Percentiles rank a stretch among this genome's conserved stretches.
These are phyloP conservation scores for Pichia sporocuriosa DNA, from an alignment of 805 yeast species.

Conservation along the genomic window DNA sequence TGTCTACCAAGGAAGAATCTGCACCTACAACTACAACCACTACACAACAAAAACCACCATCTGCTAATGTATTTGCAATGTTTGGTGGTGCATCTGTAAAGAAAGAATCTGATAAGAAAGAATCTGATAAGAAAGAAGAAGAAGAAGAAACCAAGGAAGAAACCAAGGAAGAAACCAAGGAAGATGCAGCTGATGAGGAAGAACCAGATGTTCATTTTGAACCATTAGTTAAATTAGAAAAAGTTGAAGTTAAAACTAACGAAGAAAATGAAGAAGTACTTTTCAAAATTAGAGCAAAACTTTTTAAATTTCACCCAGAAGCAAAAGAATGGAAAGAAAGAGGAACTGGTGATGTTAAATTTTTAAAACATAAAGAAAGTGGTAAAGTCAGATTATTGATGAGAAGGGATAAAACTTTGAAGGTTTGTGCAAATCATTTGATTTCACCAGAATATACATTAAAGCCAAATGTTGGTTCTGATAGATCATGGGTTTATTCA, in stretches of 20 bases:
- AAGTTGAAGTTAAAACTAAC: constrained; percentile 93
- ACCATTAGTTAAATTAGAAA: constrained; percentile 90
- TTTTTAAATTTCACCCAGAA: constrained; percentile 79
- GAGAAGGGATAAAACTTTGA: constrained; percentile 99
- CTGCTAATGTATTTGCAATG: constrained; percentile 85
- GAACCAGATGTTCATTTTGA: constrained; percentile 89
- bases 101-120: constrained; percentile 14
- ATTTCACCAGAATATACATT: constrained; percentile 75
- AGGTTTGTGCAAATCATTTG: constrained; percentile 96
- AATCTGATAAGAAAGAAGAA: constrained; percentile 25
- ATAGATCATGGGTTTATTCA: constrained; percentile 96
- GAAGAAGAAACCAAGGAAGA: constrained; percentile 32
- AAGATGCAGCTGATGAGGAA: constrained; percentile 58
- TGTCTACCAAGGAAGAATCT: constrained; percentile 9
- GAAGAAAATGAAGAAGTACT: constrained; percentile 84
- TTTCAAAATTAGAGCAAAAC: constrained; percentile 87
- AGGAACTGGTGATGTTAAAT: constrained; percentile 97
- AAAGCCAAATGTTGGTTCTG: constrained; percentile 92
- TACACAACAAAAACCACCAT: constrained; percentile 47
- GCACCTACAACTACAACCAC: constrained; percentile 10
- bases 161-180: constrained; percentile 33
- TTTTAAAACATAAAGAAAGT: constrained; percentile 79
- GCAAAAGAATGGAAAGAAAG: constrained; percentile 97
- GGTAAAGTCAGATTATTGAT: constrained; percentile 84
- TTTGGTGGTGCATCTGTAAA: constrained; percentile 85